Evolutionary conservation across 139 green algal species (phyloP).

Genomic region (Limnomonas spitsbergensis): DNA sequence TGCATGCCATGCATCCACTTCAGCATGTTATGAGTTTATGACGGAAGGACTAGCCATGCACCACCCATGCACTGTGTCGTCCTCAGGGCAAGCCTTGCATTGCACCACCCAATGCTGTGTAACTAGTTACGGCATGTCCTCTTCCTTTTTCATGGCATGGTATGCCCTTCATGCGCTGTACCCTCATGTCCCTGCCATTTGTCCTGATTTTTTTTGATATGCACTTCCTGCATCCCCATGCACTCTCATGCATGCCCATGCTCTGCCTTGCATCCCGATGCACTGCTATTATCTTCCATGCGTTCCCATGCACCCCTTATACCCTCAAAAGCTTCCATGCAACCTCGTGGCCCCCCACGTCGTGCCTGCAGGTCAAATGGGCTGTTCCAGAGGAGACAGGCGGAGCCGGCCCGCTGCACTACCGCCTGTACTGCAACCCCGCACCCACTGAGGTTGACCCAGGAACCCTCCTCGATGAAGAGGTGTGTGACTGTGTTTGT

Average conservation of each 20-base stretch:
- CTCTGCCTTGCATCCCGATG: background rate
- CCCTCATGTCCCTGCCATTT: too few species aligned
- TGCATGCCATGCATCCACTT: background rate
- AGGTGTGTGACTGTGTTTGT: background rate
- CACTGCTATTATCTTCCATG: background rate
- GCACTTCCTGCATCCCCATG: background rate
- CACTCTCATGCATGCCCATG: background rate
- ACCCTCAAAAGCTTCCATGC: background rate
- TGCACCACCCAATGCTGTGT: background rate
- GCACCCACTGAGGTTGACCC: background rate
- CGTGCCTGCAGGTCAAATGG: slow-evolving; percentile 10
- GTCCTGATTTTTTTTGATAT: too few species aligned
- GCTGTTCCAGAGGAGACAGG: background rate
- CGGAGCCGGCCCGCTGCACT: background rate
- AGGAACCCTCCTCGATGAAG: background rate
- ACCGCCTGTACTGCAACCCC: background rate
- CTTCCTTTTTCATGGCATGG: too few species aligned
- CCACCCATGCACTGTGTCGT: too few species aligned
- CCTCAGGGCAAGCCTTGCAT: too few species aligned
- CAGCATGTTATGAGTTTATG: background rate
- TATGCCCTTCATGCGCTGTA: too few species aligned
- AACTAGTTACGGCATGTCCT: too few species aligned
- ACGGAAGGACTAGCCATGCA: too few species aligned
- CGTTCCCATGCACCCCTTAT: too few species aligned
- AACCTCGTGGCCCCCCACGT: background rate